Conservation (phyloP, 345 rosid genomes). For the Camelina sativa region DNA sequence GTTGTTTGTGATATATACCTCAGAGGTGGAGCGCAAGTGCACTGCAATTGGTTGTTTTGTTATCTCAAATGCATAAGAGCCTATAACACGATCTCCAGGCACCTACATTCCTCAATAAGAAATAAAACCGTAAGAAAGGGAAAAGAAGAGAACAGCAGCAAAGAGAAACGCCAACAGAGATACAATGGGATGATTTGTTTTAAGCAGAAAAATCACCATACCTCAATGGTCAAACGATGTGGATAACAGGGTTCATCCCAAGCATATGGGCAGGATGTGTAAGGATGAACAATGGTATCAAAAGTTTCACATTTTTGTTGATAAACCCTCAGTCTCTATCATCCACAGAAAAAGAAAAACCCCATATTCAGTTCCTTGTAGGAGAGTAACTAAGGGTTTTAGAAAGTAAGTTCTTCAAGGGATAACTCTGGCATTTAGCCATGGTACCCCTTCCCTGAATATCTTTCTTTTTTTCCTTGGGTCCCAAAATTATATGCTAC, state of each 20-base stretch:
- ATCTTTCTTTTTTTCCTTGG: slow-evolving; percentile 13
- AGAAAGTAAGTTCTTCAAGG: neutral
- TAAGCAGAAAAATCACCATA: slow-evolving; percentile 40
- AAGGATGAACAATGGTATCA: slow-evolving; percentile 78
- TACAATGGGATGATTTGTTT: slow-evolving; percentile 2
- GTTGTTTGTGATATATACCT: slow-evolving; percentile 52
- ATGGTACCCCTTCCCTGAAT: slow-evolving; percentile 12
- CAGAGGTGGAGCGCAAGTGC: slow-evolving; percentile 68
- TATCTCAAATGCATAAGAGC: slow-evolving; percentile 82
- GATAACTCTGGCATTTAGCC: neutral
- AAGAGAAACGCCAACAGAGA: slow-evolving; percentile 18
- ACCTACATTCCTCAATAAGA: slow-evolving; percentile 55
- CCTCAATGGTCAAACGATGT: slow-evolving; percentile 87
- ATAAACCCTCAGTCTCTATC: slow-evolving; percentile 77
- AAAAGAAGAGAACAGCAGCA: slow-evolving; percentile 20
- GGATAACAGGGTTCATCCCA: slow-evolving; percentile 99
- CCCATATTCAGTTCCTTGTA: slow-evolving; percentile 30
- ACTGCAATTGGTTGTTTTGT: slow-evolving; percentile 64
- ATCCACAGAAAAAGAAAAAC: slow-evolving; percentile 17
- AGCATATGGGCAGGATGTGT: slow-evolving; percentile 84
- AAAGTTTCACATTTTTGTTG: slow-evolving; percentile 90
- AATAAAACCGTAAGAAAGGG: slow-evolving; percentile 15
- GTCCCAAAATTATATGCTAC: slow-evolving; percentile 30
- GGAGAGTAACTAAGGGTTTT: slow-evolving; percentile 18
- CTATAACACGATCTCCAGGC: slow-evolving; percentile 83